Base-by-base conservation (phyloP, 805 yeast species). In the Saitoella complicata region DNA sequence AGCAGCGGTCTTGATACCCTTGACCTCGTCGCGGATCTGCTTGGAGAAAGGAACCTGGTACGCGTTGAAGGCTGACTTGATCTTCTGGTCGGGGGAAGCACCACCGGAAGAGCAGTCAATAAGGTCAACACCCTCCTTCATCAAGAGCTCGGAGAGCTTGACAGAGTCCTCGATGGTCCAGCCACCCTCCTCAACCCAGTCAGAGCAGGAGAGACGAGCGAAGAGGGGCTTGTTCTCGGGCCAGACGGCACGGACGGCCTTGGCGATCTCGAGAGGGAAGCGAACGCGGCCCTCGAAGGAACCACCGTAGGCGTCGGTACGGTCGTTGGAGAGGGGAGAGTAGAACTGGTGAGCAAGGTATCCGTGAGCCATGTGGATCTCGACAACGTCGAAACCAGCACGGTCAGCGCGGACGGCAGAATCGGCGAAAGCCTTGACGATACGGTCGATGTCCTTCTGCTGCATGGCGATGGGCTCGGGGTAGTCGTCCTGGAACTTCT, bases 231-330 rank as follows among this genome's bases (percentile, higher is more conserved):
- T 61, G 29, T 61, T 62, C 11, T 58, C 57, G 1, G 68, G 66
- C 32, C 68, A 59, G 36, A 55, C 65, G 1, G 59, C 46, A 48
- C 64, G 61, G 36, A 74, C 54, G n/a, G 63, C 67, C 40, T 66
- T 71, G 42, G 74, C 57, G 12, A 71, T 54, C 50, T 77, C 78
- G 32, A 69, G 50, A 7, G 68, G 50, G 43, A 78, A 64, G 39
- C 76, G 60, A 6, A 64, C 63, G 50, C 83, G 67, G 58, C 75
- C 75, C 53, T 75, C 80, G 43, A 75, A 62, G 2, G 71, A 61
- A 5, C 82, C 82, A 41, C 83, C 84, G 50, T 76, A 78, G 49
- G 69, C 64, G 54, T 78, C 85, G 1, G 71, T 70, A 55, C 85
- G 67, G 47, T 62, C 57, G 58, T 78, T 76, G 31, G 71, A 58